Evolutionary conservation across 73 alveolate species (phyloP).

Genomic region (Symbiodinium pilosum): DNA sequence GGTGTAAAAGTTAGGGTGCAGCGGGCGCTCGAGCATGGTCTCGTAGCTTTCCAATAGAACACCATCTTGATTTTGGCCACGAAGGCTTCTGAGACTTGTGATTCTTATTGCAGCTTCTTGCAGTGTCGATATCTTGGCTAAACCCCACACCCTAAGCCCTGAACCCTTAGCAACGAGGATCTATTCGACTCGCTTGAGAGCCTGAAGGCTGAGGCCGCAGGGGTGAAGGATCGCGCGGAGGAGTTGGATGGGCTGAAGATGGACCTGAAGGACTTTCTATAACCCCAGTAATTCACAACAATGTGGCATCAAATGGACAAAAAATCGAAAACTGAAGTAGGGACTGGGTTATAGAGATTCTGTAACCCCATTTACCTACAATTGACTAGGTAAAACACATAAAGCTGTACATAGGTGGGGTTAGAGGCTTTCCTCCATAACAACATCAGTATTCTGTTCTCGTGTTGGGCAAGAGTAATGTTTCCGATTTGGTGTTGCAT

Average conservation of each 20-base stretch:
- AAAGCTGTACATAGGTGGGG: not conserved
- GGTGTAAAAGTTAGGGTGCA: not conserved
- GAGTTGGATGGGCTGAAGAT: constrained; percentile 27
- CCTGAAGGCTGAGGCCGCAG: not conserved
- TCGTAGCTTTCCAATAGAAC: not conserved
- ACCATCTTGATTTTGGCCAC: not conserved
- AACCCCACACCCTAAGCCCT: not conserved
- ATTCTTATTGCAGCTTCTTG: not conserved
- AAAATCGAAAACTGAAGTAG: no score
- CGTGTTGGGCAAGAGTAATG: not conserved
- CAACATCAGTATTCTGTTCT: not conserved
- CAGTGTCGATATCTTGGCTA: not conserved
- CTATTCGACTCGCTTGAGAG: not conserved
- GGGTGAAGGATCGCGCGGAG: not conserved
- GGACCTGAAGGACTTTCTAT: not conserved
- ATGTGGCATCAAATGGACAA: no score
- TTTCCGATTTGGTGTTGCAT: not conserved
- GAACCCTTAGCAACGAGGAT: not conserved
- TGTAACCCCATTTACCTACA: no score
- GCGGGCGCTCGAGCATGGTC: not conserved
- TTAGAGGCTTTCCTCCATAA: not conserved
- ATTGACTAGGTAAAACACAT: no score
- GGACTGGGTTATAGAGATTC: no score
- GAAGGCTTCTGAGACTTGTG: constrained; percentile 7
- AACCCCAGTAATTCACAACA: no score